These are phyloP conservation scores for Carnegiea gigantea DNA, from an alignment of 179 eudicot genomes.

Conservation along the genomic window DNA sequence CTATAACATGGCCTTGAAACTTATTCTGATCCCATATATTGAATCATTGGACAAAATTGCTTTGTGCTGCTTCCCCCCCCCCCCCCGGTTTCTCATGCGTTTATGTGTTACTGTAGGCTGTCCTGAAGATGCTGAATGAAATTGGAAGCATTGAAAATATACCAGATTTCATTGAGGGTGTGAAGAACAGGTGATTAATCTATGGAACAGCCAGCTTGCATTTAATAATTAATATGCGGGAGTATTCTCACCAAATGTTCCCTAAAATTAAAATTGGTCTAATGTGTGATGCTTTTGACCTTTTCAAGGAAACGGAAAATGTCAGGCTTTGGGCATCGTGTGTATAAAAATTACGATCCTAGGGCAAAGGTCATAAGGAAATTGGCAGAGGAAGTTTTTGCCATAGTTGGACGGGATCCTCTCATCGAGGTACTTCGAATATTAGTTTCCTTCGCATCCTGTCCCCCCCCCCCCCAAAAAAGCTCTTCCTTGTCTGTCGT, in stretches of 20 bases:
- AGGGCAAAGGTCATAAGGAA: conserved; percentile 90
- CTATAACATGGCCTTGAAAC: background rate
- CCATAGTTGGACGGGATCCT: conserved; percentile 98
- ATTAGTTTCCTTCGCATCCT: background rate
- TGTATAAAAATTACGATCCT: conserved; percentile 94
- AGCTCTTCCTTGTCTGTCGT: background rate
- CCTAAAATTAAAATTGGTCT: background rate
- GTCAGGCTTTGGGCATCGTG: conserved; percentile 99
- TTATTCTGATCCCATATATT: background rate
- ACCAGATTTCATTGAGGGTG: conserved; percentile 97
- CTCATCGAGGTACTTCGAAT: conserved; percentile 70
- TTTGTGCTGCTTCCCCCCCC: background rate
- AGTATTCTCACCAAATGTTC: background rate
- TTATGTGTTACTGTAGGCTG: conserved; percentile 53
- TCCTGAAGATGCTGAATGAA: conserved; percentile 92
- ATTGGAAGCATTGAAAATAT: conserved; percentile 90
- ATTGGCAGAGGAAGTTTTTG: conserved; percentile 97
- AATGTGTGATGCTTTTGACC: conserved; percentile 5
- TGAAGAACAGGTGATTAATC: conserved; percentile 68
- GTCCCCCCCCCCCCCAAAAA: background rate
- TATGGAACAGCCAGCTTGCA: background rate
- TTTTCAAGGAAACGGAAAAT: conserved; percentile 84
- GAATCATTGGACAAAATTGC: background rate
- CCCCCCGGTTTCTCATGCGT: conserved; percentile 12
- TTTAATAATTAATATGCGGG: background rate